These are phyloP conservation scores for Kwoniella europaea DNA, from an alignment of 768 basidiomycete species.

Conservation along the genomic window DNA sequence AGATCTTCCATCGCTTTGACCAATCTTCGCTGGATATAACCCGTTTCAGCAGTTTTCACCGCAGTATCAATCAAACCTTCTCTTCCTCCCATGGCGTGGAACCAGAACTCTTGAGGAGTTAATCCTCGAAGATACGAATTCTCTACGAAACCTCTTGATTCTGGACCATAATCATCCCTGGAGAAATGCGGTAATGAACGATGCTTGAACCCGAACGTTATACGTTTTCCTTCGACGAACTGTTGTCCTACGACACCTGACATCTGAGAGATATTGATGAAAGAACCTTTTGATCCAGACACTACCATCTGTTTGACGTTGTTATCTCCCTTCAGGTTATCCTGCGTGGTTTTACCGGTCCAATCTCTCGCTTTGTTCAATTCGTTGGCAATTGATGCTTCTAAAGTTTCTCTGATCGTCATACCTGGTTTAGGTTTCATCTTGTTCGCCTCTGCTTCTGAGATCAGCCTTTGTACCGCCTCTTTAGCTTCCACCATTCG, in stretches of 20 bases:
- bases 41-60: slow-evolving; percentile 99
- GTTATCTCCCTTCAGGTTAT: slow-evolving; percentile 97
- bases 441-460: slow-evolving; percentile 80
- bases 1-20: slow-evolving; percentile 98
- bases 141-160: slow-evolving; percentile 97
- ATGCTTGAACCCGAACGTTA: slow-evolving; percentile 97
- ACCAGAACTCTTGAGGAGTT: slow-evolving; percentile 98
- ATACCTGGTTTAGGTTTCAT: slow-evolving; percentile 93
- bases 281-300: slow-evolving; percentile 94
- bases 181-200: slow-evolving; percentile 96
- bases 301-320: slow-evolving; percentile 99
- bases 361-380: slow-evolving; percentile 94
- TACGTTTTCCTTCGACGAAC: slow-evolving; percentile 95
- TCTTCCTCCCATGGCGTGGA: slow-evolving; percentile 99
- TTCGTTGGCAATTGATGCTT: slow-evolving; percentile 85
- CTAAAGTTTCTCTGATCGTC: slow-evolving; percentile 99
- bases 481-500: slow-evolving; percentile 81
- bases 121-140: slow-evolving; percentile 96
- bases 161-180: slow-evolving; percentile 97
- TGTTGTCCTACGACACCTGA: slow-evolving; percentile 99
- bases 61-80: slow-evolving; percentile 99
- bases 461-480: slow-evolving; percentile 77
- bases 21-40: slow-evolving; percentile 96
- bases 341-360: slow-evolving; percentile 95
- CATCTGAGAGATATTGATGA: slow-evolving; percentile 99